phyloP scores from a whole-genome alignment of 441 rosid genomes.

The Populus trichocarpa region DNA sequence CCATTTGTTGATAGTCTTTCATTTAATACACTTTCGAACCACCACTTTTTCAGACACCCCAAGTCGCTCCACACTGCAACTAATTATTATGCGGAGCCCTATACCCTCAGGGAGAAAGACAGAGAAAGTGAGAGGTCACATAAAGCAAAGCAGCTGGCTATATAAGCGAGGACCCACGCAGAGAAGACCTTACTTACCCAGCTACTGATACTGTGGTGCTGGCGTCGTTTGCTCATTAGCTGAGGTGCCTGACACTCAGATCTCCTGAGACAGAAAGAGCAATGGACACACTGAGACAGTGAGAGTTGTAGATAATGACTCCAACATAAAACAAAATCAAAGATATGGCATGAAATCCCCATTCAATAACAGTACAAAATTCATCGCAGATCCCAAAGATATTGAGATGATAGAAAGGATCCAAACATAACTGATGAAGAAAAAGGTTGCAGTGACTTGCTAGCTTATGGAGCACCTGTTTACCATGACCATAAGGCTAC shows the following conservation, averaged over 20 bases:
- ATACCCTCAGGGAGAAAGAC: conserved; percentile 4
- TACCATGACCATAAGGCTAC: neutral
- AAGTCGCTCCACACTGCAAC: conserved; percentile 46
- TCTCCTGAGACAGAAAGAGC: conserved; percentile 26
- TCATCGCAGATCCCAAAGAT: conserved; percentile 53
- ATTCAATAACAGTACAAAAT: conserved; percentile 23
- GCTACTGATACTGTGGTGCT: conserved; percentile 17
- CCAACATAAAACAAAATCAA: conserved; percentile 39
- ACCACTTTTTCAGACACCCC: conserved; percentile 60
- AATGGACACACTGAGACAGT: conserved; percentile 21
- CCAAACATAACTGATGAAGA: neutral
- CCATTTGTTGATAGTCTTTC: conserved; percentile 30
- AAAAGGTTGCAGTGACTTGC: neutral
- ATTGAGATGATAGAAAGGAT: conserved; percentile 13
- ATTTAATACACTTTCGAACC: conserved; percentile 47
- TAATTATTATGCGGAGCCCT: conserved; percentile 32
- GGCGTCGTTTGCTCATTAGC: conserved; percentile 31
- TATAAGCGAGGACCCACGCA: neutral
- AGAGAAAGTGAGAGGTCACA: neutral
- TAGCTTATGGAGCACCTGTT: neutral
- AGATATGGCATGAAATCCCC: conserved; percentile 25
- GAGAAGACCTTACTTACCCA: neutral
- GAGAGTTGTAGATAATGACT: conserved; percentile 37
- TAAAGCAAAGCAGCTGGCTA: conserved; percentile 1
- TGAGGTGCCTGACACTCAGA: conserved; percentile 7